A percentile compares a stretch with the other conserved stretches of the same genome.
Evolutionary conservation across 768 basidiomycete genomes (phyloP).

Genomic region (Leccinum ochraceum): DNA sequence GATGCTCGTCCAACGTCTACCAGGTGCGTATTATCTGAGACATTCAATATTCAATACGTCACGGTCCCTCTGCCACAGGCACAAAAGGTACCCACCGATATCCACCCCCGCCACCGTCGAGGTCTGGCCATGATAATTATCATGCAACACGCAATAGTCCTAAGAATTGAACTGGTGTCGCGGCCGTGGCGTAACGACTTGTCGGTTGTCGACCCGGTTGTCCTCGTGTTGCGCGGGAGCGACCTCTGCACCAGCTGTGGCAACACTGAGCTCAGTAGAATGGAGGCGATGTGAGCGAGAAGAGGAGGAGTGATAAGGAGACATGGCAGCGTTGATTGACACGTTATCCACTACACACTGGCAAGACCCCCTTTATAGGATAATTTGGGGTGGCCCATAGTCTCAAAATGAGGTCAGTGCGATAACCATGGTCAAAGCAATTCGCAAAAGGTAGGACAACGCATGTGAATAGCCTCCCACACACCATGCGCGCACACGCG

Average conservation of each 20-base stretch:
- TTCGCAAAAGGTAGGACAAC: conserved; percentile 10
- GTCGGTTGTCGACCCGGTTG: not conserved
- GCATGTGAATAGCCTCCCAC: conserved; percentile 13
- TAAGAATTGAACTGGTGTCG: conserved; percentile 6
- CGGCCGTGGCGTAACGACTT: not conserved
- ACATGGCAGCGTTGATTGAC: conserved; percentile 4
- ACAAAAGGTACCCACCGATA: conserved; percentile 10
- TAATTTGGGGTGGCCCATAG: conserved; percentile 5
- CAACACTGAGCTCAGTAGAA: conserved; percentile 2
- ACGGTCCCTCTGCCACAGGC: not conserved
- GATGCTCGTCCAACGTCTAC: not conserved
- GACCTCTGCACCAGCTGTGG: not conserved
- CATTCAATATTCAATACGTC: not conserved
- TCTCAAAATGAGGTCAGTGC: conserved; percentile 9
- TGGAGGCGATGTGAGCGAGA: not conserved
- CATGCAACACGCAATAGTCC: not conserved
- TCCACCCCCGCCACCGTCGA: not conserved
- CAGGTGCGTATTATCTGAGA: conserved; percentile 6
- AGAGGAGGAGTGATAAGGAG: not conserved
- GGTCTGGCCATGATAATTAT: not conserved
- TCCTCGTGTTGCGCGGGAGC: conserved; percentile 4
- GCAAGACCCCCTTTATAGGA: conserved; percentile 10
- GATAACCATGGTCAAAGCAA: conserved; percentile 11
- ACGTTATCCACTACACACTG: not conserved
- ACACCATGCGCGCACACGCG: not conserved